Percentiles rank a stretch among this genome's conserved stretches.
Conservation (phyloP, 1,284 basidiomycete species). For the Fomitopsis betulina region DNA sequence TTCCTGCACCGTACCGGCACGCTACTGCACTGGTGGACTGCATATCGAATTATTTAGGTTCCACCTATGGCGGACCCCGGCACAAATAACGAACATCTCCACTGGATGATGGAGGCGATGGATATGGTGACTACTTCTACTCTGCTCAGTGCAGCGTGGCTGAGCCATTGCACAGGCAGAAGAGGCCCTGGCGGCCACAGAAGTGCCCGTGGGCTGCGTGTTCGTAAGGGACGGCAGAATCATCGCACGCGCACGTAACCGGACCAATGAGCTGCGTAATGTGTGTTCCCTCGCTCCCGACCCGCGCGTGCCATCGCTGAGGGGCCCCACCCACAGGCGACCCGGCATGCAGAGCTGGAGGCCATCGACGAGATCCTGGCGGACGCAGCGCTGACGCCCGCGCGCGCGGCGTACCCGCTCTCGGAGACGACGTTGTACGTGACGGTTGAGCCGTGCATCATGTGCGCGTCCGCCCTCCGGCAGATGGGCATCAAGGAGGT, state of each 20-base stretch:
- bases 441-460: conserved; percentile 98
- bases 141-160: background rate
- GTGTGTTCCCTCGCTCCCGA: conserved; percentile 38
- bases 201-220: conserved; percentile 97
- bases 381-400: conserved; percentile 52
- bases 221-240: conserved; percentile 78
- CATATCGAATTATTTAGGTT: background rate
- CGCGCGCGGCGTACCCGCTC: conserved; percentile 54
- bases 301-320: background rate
- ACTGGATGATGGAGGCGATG: conserved; percentile 23
- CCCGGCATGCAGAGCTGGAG: conserved; percentile 96
- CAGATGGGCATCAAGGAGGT: conserved; percentile 92
- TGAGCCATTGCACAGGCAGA: conserved; percentile 48
- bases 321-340: conserved; percentile 59
- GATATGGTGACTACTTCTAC: conserved; percentile 18
- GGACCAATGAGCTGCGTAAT: conserved; percentile 93
- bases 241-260: conserved; percentile 86
- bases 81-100: conserved; percentile 8
- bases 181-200: conserved; percentile 81
- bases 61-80: background rate
- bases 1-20: background rate
- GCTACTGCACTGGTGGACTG: background rate
- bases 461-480: conserved; percentile 95
- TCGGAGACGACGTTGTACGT: conserved; percentile 88
- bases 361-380: conserved; percentile 90